Base-by-base conservation (phyloP, 495 filamentous ascomycete species). In the Thozetella sp. region DNA sequence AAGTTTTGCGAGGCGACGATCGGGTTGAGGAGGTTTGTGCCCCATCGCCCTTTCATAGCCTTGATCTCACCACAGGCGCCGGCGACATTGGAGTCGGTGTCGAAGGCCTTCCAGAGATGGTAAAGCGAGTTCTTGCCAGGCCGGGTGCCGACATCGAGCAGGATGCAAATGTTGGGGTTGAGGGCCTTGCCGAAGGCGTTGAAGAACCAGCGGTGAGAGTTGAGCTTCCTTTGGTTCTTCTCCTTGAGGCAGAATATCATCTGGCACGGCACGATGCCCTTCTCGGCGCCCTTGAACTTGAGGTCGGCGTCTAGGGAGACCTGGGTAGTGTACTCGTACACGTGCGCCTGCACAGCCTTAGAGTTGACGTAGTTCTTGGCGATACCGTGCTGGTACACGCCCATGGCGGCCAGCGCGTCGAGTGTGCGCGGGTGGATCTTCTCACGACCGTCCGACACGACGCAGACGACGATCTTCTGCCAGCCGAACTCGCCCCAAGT, bases 221-320 rank as follows among this genome's bases (percentile, higher is more conserved):
- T 99, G 53, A 99, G 82, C 78, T 98, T 99, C 80, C 97, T 97
- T 67, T 88, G 82, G 72, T 99, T 99, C 76, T 96, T 92, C 70
- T 99, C 96, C 77, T 99, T 99, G 55, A 99, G 76, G 71, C 96
- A 99, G 71, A 99, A 98, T 59, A 99, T 93, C 79, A 98, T 93
- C 76, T 99, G 96, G 71, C 92, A 96, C 3, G 96, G 96, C n/a
- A 97, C 90, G 61, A 98, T 98, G 17, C 96, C 95, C 76, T 98
- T 98, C 77, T 99, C 96, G 2, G 95, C 96, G 30, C 96, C 96
- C 80, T 98, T 98, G 80, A 99, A 98, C 74, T 97, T 97, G 51
- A 98, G 80, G 62, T 97, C 95, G 2, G 91, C 82, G 67, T 99
- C 96, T 17, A 99, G 83, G 1, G 93, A 97, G 1, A 99, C 95